Evolutionary conservation across 495 filamentous ascomycete genomes (phyloP).

Genomic region (Neurospora cerealis): DNA sequence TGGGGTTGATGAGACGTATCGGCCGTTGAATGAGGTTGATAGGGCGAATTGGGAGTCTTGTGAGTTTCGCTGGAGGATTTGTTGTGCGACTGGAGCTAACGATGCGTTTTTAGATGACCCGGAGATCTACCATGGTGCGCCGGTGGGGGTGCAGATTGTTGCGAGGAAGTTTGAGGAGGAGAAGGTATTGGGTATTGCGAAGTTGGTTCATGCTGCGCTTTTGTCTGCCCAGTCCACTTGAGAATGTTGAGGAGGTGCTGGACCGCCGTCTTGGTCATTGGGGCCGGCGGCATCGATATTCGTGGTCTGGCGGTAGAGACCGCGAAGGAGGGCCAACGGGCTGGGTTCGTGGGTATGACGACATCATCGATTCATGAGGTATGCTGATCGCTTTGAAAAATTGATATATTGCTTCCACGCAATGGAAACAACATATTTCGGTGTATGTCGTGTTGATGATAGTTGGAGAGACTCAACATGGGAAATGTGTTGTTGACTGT

Average conservation of each 20-base stretch:
- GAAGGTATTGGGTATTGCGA: slow-evolving; percentile 31
- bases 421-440: background rate
- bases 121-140: slow-evolving; percentile 36
- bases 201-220: slow-evolving; percentile 11
- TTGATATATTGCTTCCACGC: background rate
- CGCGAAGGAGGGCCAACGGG: background rate
- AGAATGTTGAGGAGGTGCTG: background rate
- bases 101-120: slow-evolving; percentile 25
- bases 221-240: background rate
- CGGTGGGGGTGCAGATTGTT: slow-evolving; percentile 40
- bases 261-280: background rate
- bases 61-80: slow-evolving; percentile 8
- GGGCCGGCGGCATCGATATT: background rate
- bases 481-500: background rate
- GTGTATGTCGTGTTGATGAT: background rate
- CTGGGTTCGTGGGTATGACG: background rate
- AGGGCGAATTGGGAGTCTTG: slow-evolving; percentile 24
- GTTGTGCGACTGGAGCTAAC: slow-evolving; percentile 7
- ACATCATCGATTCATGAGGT: background rate
- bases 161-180: slow-evolving; percentile 40
- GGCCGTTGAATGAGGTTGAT: slow-evolving; percentile 28
- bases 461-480: background rate
- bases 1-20: slow-evolving; percentile 14
- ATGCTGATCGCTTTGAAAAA: background rate
- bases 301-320: background rate